Conservation (phyloP, 768 basidiomycete species). For the Gloeophyllum trabeum region DNA sequence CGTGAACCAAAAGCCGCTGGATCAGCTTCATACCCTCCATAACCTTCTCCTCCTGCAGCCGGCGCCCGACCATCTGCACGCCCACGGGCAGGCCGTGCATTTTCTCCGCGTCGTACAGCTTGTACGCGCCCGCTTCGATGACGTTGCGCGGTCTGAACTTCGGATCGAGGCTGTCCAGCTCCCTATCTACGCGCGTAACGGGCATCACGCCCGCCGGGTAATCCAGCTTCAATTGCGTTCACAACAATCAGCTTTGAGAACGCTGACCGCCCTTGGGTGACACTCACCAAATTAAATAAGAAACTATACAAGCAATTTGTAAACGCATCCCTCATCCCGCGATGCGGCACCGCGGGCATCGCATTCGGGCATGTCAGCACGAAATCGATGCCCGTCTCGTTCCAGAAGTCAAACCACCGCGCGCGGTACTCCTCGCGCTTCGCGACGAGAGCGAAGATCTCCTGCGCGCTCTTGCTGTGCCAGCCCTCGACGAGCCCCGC, state of each 20-base stretch:
- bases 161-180: slow-evolving; percentile 25
- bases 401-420: slow-evolving; percentile 25
- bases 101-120: slow-evolving; percentile 43
- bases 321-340: slow-evolving; percentile 39
- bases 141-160: slow-evolving; percentile 27
- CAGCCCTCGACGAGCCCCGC: slow-evolving; percentile 40
- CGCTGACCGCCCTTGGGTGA: too few relatives aligned
- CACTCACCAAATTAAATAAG: slow-evolving; percentile 58
- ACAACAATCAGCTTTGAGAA: too few relatives aligned
- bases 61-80: slow-evolving; percentile 49
- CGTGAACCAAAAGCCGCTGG: slow-evolving; percentile 20
- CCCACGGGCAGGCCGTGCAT: slow-evolving; percentile 64
- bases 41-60: slow-evolving; percentile 65
- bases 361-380: slow-evolving; percentile 50
- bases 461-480: slow-evolving; percentile 34
- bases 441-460: slow-evolving; percentile 38
- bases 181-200: slow-evolving; percentile 37
- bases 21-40: slow-evolving; percentile 59
- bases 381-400: slow-evolving; percentile 45
- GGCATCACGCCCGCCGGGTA: slow-evolving; percentile 50
- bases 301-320: slow-evolving; percentile 54
- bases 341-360: slow-evolving; percentile 47
- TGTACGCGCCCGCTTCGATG: slow-evolving; percentile 33
- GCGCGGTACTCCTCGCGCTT: slow-evolving; percentile 30
- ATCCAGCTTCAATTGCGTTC: slow-evolving; percentile 64